Conservation (phyloP, 1,139 yeast species). For the Tardiomyces blankii region DNA sequence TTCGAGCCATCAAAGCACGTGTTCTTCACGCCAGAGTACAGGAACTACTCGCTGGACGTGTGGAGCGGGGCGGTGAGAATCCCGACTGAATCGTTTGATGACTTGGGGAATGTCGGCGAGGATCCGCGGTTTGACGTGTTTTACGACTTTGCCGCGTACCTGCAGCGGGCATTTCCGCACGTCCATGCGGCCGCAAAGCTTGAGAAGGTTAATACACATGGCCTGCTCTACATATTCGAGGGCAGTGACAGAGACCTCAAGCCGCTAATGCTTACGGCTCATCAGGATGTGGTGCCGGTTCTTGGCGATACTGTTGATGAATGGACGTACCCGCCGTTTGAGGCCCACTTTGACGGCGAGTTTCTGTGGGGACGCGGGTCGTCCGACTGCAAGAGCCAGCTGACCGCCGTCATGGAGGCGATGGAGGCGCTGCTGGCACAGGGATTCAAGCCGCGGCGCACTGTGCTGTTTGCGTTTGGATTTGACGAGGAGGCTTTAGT, state of each 20-base stretch:
- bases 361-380: conserved; percentile 54
- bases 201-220: conserved; percentile 53
- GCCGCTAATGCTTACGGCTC: conserved; percentile 63
- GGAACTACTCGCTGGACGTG: conserved; percentile 10
- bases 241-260: conserved; percentile 44
- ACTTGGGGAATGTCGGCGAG: conserved; percentile 30
- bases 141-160: conserved; percentile 44
- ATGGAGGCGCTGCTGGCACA: conserved; percentile 39
- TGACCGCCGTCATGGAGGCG: conserved; percentile 48
- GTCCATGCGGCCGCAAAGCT: conserved; percentile 39
- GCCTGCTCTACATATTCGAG: conserved; percentile 53
- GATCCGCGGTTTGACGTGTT: conserved; percentile 32
- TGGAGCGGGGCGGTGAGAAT: conserved; percentile 40
- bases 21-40: conserved; percentile 14
- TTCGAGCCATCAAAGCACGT: not conserved
- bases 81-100: conserved; percentile 52
- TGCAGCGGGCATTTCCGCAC: conserved; percentile 46
- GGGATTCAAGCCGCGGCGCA: conserved; percentile 41
- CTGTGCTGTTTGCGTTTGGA: conserved; percentile 49
- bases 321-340: conserved; percentile 65
- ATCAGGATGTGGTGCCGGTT: conserved; percentile 79
- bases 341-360: conserved; percentile 53
- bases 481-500: conserved; percentile 56
- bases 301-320: conserved; percentile 41
- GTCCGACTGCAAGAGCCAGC: conserved; percentile 49